Conservation (phyloP, 2,329 filamentous ascomycete species). For the Talaromyces funiculosus region DNA sequence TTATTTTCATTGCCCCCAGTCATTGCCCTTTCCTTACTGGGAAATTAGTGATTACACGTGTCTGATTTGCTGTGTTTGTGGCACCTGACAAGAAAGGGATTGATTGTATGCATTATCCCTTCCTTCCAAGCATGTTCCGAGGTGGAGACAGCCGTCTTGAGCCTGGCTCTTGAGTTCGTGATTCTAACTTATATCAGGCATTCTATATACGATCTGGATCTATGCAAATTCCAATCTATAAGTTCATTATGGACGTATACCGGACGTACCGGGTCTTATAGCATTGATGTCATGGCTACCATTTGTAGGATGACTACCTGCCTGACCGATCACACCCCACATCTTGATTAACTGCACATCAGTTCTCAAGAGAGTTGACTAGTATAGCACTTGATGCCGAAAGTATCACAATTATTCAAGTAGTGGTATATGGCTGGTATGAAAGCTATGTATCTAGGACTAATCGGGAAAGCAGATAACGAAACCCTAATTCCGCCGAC, state of each 20-base stretch:
- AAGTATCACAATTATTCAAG: too few species aligned
- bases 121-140: not conserved
- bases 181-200: not conserved
- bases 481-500: not conserved
- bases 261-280: not conserved
- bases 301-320: not conserved
- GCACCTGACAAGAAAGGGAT: not conserved
- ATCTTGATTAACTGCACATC: not conserved
- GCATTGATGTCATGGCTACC: not conserved
- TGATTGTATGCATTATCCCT: not conserved
- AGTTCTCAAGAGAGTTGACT: not conserved
- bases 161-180: not conserved
- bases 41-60: not conserved
- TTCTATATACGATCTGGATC: not conserved
- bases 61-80: not conserved
- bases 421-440: too few species aligned
- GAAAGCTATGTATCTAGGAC: not conserved
- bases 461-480: not conserved
- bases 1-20: not conserved
- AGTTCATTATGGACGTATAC: not conserved
- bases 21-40: not conserved
- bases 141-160: not conserved
- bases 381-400: too few species aligned
- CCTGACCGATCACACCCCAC: not conserved
- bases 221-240: not conserved